Percentiles rank a stretch among this genome's conserved stretches.
Evolutionary conservation across 1,284 basidiomycete genomes (phyloP).

Genomic region (Apiotrichum sp.): DNA sequence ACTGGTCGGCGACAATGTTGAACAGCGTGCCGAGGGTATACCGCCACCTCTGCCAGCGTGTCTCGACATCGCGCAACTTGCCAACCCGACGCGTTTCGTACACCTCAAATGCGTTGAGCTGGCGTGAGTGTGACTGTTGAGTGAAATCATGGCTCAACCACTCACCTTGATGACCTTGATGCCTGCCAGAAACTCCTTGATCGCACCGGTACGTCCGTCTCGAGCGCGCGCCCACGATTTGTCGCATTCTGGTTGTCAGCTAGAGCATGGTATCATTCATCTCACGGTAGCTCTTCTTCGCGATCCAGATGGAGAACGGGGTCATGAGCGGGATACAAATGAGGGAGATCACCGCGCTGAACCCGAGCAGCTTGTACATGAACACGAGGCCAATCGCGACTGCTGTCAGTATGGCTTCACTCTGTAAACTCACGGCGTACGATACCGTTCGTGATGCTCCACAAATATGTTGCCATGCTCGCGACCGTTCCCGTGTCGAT

Average conservation of each 20-base stretch:
- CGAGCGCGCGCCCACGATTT: slow-evolving; percentile 30
- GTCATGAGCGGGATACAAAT: slow-evolving; percentile 33
- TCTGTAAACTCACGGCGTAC: slow-evolving; percentile 28
- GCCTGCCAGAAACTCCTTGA: slow-evolving; percentile 42
- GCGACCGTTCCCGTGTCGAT: slow-evolving; percentile 37
- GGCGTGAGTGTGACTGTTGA: background rate
- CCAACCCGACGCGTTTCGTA: slow-evolving; percentile 31
- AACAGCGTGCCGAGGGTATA: slow-evolving; percentile 45
- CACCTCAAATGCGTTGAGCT: slow-evolving; percentile 45
- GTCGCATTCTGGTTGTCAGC: slow-evolving; percentile 33
- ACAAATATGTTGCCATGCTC: slow-evolving; percentile 31
- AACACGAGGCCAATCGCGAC: slow-evolving; percentile 35
- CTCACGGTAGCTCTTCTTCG: slow-evolving; percentile 38
- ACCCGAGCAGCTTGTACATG: slow-evolving; percentile 41
- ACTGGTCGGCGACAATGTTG: slow-evolving; percentile 42
- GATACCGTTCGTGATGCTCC: slow-evolving; percentile 34
- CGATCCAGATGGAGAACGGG: slow-evolving; percentile 27
- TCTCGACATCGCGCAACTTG: slow-evolving; percentile 31
- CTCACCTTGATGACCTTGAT: slow-evolving; percentile 45
- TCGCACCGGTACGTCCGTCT: slow-evolving; percentile 38
- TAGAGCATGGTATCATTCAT: background rate
- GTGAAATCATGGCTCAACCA: background rate
- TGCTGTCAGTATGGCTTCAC: slow-evolving; percentile 6
- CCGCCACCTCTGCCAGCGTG: slow-evolving; percentile 44
- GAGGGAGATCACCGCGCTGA: slow-evolving; percentile 39